Evolutionary conservation across 352 stramenopile species (phyloP).

Genomic region (Phytophthora foliorum): DNA sequence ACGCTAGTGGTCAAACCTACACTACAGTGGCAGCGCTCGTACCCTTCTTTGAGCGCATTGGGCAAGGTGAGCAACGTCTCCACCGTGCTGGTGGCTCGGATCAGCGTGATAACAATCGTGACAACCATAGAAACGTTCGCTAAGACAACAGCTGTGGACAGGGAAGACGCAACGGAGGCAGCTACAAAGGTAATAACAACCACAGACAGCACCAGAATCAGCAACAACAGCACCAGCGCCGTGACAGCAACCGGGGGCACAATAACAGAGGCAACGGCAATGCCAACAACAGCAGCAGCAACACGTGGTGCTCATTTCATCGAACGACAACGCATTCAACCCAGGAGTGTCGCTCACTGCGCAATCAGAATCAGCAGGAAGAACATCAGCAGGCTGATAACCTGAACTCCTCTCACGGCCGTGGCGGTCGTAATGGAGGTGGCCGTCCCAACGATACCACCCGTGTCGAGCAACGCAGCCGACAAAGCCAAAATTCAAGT

Average conservation of each 20-base stretch:
- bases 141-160: no score
- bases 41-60: conserved; percentile 12
- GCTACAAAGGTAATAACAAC: no score
- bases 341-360: conserved; percentile 7
- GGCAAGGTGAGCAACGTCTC: conserved; percentile 10
- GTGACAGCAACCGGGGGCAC: not conserved
- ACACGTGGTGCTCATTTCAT: conserved; percentile 21
- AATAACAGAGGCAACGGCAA: not conserved
- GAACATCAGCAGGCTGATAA: conserved; percentile 12
- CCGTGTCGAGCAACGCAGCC: conserved; percentile 2
- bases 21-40: conserved; percentile 5
- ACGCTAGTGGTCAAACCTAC: conserved; percentile 4
- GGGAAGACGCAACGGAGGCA: not conserved
- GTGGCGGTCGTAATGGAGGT: not conserved
- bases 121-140: not conserved
- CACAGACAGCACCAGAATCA: no score
- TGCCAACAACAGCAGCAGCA: conserved; percentile 1
- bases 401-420: not conserved
- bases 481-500: not conserved
- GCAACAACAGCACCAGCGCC: no score
- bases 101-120: not conserved
- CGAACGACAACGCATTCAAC: conserved; percentile 16
- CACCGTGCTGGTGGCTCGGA: not conserved
- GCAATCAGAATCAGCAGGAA: not conserved
- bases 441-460: not conserved